Evolutionary conservation across 2,329 filamentous ascomycete species (phyloP).

Genomic region (Coniochaeta ligniaria): DNA sequence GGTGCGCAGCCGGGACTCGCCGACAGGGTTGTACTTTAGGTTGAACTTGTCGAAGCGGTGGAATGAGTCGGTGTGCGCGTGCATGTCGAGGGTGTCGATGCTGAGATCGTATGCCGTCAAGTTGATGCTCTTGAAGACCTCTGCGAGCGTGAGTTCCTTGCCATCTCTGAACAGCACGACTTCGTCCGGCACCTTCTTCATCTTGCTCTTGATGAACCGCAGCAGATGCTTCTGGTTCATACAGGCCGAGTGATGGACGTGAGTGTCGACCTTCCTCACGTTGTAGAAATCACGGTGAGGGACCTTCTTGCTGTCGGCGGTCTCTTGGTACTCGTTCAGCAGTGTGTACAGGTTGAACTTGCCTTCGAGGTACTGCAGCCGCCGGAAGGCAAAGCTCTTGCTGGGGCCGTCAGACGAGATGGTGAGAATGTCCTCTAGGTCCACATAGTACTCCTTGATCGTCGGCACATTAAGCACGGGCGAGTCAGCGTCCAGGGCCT

Average conservation of each 20-base stretch:
- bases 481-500: conserved; percentile 51
- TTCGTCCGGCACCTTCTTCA: conserved; percentile 97
- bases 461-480: conserved; percentile 83
- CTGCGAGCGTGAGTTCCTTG: conserved; percentile 80
- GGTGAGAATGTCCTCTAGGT: conserved; percentile 77
- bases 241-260: conserved; percentile 97
- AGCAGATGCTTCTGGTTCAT: conserved; percentile 99
- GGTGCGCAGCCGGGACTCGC: conserved; percentile 90
- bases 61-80: conserved; percentile 97
- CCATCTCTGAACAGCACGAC: conserved; percentile 88
- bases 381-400: conserved; percentile 94
- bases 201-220: conserved; percentile 99
- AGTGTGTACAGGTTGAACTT: conserved; percentile 94
- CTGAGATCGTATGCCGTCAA: conserved; percentile 95
- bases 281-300: conserved; percentile 99
- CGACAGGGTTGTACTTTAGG: conserved; percentile 95
- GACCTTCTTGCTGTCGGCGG: conserved; percentile 94
- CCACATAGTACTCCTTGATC: conserved; percentile 91
- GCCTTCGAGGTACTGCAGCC: conserved; percentile 90
- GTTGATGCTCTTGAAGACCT: conserved; percentile 97
- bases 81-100: conserved; percentile 98
- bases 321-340: conserved; percentile 95
- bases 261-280: conserved; percentile 95
- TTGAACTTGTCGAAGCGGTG: conserved; percentile 99
- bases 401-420: conserved; percentile 93